Evolutionary conservation across 2,329 filamentous ascomycete genomes (phyloP).

Genomic region (Cytospora paraplurivora): DNA sequence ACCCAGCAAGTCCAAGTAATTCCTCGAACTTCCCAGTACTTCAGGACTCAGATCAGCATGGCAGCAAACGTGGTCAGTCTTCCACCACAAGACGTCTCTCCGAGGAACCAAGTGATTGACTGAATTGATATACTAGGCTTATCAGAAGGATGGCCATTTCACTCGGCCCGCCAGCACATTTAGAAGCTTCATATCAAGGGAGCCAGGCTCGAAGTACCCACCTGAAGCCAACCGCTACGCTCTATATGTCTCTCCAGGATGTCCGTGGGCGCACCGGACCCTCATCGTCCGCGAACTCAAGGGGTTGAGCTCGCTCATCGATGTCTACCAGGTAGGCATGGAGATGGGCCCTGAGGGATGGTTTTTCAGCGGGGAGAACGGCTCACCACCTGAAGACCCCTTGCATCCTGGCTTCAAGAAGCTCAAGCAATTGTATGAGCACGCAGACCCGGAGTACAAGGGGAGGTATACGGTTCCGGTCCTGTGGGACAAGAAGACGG

Average conservation of each 20-base stretch:
- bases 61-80: slow-evolving; percentile 10
- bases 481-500: slow-evolving; percentile 68
- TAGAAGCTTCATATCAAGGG: slow-evolving; percentile 56
- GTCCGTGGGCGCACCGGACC: slow-evolving; percentile 72
- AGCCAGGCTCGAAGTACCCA: slow-evolving; percentile 54
- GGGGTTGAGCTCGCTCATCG: slow-evolving; percentile 69
- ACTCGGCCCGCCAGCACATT: slow-evolving; percentile 56
- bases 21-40: neutral
- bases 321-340: slow-evolving; percentile 69
- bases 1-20: neutral
- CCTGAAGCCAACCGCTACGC: slow-evolving; percentile 63
- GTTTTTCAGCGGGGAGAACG: slow-evolving; percentile 51
- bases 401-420: slow-evolving; percentile 64
- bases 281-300: slow-evolving; percentile 74
- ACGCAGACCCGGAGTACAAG: slow-evolving; percentile 64
- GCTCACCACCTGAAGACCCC: slow-evolving; percentile 57
- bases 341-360: slow-evolving; percentile 62
- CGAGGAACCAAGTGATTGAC: neutral
- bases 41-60: neutral
- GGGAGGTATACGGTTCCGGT: slow-evolving; percentile 76
- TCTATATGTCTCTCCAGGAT: slow-evolving; percentile 61
- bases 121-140: slow-evolving; percentile 7
- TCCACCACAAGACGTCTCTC: neutral
- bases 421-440: slow-evolving; percentile 71
- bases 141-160: slow-evolving; percentile 51